Percentiles rank a stretch among this genome's conserved stretches.
Evolutionary conservation across 441 rosid genomes (phyloP).

Genomic region (Dalechampia spathulata): DNA sequence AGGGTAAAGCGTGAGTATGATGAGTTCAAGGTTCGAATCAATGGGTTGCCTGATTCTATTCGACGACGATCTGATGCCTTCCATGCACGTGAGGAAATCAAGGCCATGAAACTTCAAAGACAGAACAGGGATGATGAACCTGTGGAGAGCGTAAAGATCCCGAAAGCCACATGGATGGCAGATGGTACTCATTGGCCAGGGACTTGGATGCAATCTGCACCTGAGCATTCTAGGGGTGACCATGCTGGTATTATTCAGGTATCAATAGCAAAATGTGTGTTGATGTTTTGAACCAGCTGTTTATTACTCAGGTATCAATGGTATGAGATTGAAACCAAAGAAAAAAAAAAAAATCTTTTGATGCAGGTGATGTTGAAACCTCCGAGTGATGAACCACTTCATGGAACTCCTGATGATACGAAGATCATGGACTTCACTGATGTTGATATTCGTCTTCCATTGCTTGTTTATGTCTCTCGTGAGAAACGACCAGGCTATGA

Average conservation of each 20-base stretch:
- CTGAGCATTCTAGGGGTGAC: slow-evolving; percentile 72
- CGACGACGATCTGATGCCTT: slow-evolving; percentile 83
- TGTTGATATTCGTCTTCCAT: slow-evolving; percentile 73
- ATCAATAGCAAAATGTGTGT: slow-evolving; percentile 11
- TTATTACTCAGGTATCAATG: too few species aligned
- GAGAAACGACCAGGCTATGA: slow-evolving; percentile 93
- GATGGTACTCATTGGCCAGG: slow-evolving; percentile 91
- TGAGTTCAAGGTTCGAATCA: slow-evolving; percentile 74
- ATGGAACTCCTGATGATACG: slow-evolving; percentile 48
- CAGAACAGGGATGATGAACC: slow-evolving; percentile 51
- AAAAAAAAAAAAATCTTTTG: neutral
- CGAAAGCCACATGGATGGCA: slow-evolving; percentile 91
- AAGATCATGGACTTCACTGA: slow-evolving; percentile 57
- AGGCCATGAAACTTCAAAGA: slow-evolving; percentile 73
- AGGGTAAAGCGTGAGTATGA: slow-evolving; percentile 77
- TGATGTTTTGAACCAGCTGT: neutral
- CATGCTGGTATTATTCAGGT: slow-evolving; percentile 87
- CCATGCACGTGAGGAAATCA: slow-evolving; percentile 74
- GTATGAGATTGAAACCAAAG: neutral
- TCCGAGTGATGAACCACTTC: slow-evolving; percentile 72
- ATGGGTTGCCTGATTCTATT: slow-evolving; percentile 70
- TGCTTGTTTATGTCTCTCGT: slow-evolving; percentile 84
- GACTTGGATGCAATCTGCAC: slow-evolving; percentile 48
- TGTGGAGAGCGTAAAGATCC: slow-evolving; percentile 54
- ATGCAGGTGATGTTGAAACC: slow-evolving; percentile 84